Conservation (phyloP, 208 protist genomes). For the Trypanosoma brucei region DNA sequence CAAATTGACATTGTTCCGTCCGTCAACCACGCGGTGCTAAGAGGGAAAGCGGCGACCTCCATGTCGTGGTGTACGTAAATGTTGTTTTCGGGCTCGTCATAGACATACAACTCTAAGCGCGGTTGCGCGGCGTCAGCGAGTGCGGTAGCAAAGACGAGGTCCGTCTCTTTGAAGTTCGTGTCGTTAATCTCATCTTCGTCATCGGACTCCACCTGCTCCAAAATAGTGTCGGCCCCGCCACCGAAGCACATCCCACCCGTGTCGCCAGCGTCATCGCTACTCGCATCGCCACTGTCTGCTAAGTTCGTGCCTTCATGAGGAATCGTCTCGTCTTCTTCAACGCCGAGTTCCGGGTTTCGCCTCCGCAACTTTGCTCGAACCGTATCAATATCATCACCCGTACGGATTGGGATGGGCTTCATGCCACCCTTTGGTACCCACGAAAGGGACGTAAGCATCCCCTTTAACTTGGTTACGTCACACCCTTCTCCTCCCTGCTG, state of each 20-base stretch:
- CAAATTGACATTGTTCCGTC: slow-evolving; percentile 88
- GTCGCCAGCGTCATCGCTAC: slow-evolving; percentile 31
- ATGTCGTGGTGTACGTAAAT: slow-evolving; percentile 97
- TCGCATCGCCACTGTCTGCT: slow-evolving; percentile 26
- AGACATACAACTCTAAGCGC: slow-evolving; percentile 92
- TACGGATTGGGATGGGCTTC: slow-evolving; percentile 70
- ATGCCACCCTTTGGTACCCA: slow-evolving; percentile 87
- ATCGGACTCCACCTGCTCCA: slow-evolving; percentile 81
- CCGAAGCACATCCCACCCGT: slow-evolving; percentile 56
- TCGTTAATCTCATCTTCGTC: slow-evolving; percentile 90
- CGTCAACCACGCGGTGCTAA: slow-evolving; percentile 93
- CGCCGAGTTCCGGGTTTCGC: slow-evolving; percentile 59
- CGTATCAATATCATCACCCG: slow-evolving; percentile 68
- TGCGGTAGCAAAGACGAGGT: slow-evolving; percentile 70
- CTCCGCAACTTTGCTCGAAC: slow-evolving; percentile 65
- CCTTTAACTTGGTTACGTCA: neutral
- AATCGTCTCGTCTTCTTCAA: slow-evolving; percentile 29
- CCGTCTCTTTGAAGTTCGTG: slow-evolving; percentile 89
- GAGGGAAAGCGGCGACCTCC: slow-evolving; percentile 90
- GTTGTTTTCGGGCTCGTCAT: slow-evolving; percentile 94
- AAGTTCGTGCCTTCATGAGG: slow-evolving; percentile 3
- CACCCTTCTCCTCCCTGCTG: neutral
- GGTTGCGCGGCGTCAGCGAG: slow-evolving; percentile 64
- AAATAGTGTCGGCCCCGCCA: slow-evolving; percentile 55
- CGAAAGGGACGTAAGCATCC: slow-evolving; percentile 77